phyloP scores from a whole-genome alignment of 2,329 filamentous ascomycete species.

The Sordariomycetes sp. region DNA sequence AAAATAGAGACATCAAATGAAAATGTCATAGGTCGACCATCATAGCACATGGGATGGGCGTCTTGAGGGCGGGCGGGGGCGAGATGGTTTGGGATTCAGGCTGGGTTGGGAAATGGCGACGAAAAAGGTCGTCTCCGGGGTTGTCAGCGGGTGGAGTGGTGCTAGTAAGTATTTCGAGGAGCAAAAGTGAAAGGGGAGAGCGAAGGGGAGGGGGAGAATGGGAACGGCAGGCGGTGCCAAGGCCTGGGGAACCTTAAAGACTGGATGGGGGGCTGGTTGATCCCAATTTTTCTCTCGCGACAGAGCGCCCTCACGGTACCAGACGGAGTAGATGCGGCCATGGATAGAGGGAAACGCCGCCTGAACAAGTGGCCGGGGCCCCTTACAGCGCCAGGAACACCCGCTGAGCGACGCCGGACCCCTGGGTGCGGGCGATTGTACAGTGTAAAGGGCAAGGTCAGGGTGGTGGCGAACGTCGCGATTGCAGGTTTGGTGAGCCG shows the following conservation, averaged over 20 bases:
- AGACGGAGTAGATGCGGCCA: neutral
- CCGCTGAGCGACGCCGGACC: neutral
- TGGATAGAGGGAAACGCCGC: neutral
- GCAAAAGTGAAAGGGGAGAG: conserved; percentile 6
- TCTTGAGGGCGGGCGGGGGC: neutral
- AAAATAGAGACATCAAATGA: conserved; percentile 8
- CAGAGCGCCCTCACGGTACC: neutral
- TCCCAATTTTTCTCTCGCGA: conserved; percentile 1
- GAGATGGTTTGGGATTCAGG: conserved; percentile 4
- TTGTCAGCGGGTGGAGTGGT: conserved; percentile 3
- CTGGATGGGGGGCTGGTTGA: conserved; percentile 11
- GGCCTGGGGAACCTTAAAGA: conserved; percentile 8
- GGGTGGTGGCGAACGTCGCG: neutral
- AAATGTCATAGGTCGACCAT: conserved; percentile 4
- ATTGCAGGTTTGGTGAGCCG: neutral
- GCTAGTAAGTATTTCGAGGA: conserved; percentile 2
- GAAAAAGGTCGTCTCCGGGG: conserved; percentile 5
- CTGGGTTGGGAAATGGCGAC: conserved; percentile 4
- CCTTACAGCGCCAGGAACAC: neutral
- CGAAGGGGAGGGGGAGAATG: conserved; percentile 5
- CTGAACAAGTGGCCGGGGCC: neutral
- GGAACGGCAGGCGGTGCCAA: conserved; percentile 5
- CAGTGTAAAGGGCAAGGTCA: too few species aligned
- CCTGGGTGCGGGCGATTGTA: neutral
- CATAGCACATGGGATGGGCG: conserved; percentile 4